Evolutionary conservation across 768 basidiomycete species (phyloP).

Genomic region (Macrolepiota albuminosa): DNA sequence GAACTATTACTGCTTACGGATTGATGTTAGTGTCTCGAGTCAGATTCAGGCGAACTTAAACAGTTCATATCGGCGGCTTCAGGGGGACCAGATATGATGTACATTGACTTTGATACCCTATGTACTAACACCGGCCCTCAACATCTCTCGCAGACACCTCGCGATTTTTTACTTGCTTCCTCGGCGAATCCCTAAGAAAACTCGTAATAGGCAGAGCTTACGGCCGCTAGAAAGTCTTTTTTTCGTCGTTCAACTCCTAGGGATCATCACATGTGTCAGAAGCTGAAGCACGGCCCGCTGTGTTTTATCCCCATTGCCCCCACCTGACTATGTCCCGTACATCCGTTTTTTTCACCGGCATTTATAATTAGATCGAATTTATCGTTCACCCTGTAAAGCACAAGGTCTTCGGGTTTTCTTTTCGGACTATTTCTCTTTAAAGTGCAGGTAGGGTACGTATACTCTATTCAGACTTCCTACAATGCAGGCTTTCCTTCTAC

Average conservation of each 20-base stretch:
- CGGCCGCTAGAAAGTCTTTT: neutral
- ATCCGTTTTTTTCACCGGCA: neutral
- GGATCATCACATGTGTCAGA: neutral
- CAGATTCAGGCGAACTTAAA: too few species aligned
- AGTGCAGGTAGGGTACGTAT: neutral
- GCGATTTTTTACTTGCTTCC: neutral
- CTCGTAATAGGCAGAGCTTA: too few species aligned
- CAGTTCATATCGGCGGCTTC: neutral
- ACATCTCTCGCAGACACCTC: neutral
- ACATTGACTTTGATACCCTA: too few species aligned
- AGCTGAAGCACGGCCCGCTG: neutral
- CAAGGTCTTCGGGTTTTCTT: neutral
- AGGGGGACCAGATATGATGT: neutral
- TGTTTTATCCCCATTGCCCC: neutral
- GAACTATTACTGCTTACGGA: neutral
- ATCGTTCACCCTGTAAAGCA: neutral
- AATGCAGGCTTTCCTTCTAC: neutral
- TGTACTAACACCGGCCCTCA: neutral
- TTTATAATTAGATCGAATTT: neutral
- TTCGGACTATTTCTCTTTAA: neutral
- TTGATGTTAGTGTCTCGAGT: too few species aligned
- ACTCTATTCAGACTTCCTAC: neutral
- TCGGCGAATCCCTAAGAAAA: neutral
- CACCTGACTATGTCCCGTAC: neutral
- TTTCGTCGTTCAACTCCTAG: neutral